Percentiles rank a stretch among this genome's conserved stretches.
Conservation (phyloP, 331 rosid genomes). For the Quercus phellos region DNA sequence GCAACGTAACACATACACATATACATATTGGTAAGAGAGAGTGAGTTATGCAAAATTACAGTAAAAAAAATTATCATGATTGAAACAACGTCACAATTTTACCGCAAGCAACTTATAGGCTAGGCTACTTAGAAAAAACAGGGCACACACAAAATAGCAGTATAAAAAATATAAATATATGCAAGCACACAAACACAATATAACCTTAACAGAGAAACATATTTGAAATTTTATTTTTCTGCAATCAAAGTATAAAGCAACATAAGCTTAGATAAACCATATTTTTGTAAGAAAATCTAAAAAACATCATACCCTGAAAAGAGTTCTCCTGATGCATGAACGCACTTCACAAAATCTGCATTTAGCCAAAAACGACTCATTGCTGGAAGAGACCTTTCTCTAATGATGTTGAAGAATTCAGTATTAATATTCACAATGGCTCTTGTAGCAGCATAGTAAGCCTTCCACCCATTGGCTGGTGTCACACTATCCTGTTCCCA, state of each 20-base stretch:
- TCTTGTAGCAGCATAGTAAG: slow-evolving; percentile 96
- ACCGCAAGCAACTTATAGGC: background rate
- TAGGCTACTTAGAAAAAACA: background rate
- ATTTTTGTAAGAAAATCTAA: background rate
- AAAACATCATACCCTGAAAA: slow-evolving; percentile 74
- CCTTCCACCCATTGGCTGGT: slow-evolving; percentile 94
- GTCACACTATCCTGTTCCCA: slow-evolving; percentile 78
- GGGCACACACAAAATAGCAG: background rate
- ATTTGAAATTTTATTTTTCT: background rate
- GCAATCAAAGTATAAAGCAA: background rate
- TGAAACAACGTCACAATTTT: background rate
- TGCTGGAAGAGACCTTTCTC: slow-evolving; percentile 66
- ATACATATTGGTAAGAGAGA: background rate
- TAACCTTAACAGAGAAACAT: background rate
- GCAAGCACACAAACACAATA: background rate
- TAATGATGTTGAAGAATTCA: slow-evolving; percentile 79
- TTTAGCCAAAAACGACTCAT: slow-evolving; percentile 93
- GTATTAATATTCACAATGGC: slow-evolving; percentile 78
- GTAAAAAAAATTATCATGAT: background rate
- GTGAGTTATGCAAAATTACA: background rate
- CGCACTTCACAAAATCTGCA: slow-evolving; percentile 94
- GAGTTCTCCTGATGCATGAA: slow-evolving; percentile 87
- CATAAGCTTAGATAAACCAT: background rate
- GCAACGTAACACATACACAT: too few species aligned
- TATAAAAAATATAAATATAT: background rate